phyloP scores from a whole-genome alignment of 163 green algal species.

The Chloromonas sp. region DNA sequence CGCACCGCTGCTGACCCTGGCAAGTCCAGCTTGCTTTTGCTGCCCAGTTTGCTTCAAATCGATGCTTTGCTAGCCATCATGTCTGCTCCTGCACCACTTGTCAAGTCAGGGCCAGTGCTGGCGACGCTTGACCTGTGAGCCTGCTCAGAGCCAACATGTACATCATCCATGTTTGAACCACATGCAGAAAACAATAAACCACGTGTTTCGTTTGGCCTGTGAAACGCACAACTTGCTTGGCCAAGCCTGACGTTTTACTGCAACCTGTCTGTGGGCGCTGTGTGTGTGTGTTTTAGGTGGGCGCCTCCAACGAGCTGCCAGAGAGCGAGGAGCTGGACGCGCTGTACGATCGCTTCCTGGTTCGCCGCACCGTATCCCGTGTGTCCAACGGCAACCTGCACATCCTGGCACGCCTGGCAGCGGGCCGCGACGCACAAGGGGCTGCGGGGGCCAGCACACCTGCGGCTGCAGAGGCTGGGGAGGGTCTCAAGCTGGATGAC shows the following conservation, averaged over 20 bases:
- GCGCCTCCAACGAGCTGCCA: constrained; percentile 92
- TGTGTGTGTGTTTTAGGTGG: constrained; percentile 47
- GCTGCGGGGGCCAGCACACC: constrained; percentile 3
- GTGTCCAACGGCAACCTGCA: constrained; percentile 44
- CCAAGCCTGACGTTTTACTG: no score
- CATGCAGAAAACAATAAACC: no score
- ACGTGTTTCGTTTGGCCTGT: no score
- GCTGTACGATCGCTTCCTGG: constrained; percentile 92
- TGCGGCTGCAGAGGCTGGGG: not conserved
- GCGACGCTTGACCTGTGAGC: no score
- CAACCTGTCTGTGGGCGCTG: no score
- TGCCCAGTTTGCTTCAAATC: no score
- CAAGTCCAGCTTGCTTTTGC: constrained; percentile 18
- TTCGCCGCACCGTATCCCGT: constrained; percentile 73
- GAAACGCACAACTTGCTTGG: no score
- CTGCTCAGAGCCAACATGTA: no score
- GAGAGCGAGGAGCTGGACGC: constrained; percentile 94
- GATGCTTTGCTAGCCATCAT: no score
- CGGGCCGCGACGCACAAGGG: constrained; percentile 10
- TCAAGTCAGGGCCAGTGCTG: no score
- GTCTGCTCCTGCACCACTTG: no score
- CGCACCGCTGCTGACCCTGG: constrained; percentile 75
- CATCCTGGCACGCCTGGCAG: constrained; percentile 26
- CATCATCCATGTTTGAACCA: no score
- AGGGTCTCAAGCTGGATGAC: constrained; percentile 42